phyloP scores from a whole-genome alignment of 129 eudicot genomes.

The Arctium lappa region DNA sequence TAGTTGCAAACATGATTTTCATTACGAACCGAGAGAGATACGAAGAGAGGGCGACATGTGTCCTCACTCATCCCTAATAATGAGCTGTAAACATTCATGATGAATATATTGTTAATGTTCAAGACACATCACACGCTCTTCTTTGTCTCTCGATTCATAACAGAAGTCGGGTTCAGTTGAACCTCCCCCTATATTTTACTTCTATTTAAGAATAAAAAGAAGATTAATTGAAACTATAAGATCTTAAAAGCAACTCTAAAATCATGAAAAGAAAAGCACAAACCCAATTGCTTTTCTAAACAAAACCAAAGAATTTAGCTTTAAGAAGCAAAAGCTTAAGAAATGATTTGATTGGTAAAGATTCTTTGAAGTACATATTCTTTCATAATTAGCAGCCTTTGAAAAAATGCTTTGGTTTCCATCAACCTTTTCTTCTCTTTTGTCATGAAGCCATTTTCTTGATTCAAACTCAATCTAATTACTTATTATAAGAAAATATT shows the following conservation, averaged over 20 bases:
- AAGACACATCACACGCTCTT: background rate
- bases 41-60: too few relatives aligned
- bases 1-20: too few relatives aligned
- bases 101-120: background rate
- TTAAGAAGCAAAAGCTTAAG: conserved; percentile 8
- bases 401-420: background rate
- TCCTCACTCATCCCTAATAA: too few relatives aligned
- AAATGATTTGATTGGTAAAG: conserved; percentile 10
- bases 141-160: too few relatives aligned
- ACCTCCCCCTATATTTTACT: background rate
- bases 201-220: background rate
- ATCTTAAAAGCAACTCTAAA: background rate
- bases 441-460: background rate
- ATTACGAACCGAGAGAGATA: too few relatives aligned
- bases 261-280: background rate
- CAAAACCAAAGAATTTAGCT: conserved; percentile 5
- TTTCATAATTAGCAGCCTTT: background rate
- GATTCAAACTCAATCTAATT: background rate
- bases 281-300: background rate
- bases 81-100: background rate
- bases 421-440: background rate
- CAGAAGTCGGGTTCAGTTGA: background rate
- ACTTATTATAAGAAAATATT: background rate
- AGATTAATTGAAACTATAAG: background rate
- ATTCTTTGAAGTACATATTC: background rate